Conservation (phyloP, 78 protist genomes). For the Anaeramoeba flamelloides region DNA sequence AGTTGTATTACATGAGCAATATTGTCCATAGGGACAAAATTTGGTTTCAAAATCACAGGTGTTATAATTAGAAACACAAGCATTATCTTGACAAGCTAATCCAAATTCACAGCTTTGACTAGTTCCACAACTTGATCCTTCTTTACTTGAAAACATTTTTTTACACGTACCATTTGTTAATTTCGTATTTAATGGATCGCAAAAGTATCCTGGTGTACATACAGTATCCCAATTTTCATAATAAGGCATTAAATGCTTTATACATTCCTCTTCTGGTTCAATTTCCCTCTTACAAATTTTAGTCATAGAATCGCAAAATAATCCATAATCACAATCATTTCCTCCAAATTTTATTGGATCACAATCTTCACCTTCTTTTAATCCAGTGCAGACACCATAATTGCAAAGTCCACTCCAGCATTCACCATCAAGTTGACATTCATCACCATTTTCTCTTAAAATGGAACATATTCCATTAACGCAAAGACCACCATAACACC, state of each 20-base stretch:
- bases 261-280: no score
- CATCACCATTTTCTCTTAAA: neutral
- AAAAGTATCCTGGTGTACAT: conserved; percentile 1
- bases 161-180: neutral
- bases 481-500: neutral
- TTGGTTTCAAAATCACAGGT: no score
- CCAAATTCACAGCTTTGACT: neutral
- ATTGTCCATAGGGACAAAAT: neutral
- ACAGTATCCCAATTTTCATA: no score
- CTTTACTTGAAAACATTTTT: neutral
- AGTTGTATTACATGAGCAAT: neutral
- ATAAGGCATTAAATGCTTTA: no score
- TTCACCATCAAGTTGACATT: neutral
- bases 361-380: neutral
- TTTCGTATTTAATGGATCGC: no score
- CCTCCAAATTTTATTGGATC: no score
- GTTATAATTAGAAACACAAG: no score
- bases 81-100: conserved; percentile 1
- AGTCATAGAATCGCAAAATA: no score
- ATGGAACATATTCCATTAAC: neutral
- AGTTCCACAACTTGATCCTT: neutral
- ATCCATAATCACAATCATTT: no score
- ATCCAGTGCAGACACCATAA: neutral
- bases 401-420: neutral
- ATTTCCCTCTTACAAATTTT: no score